Percentiles rank a stretch among this genome's conserved stretches.
phyloP scores from a whole-genome alignment of 495 filamentous ascomycete species.

The Lasiosphaeria miniovina region DNA sequence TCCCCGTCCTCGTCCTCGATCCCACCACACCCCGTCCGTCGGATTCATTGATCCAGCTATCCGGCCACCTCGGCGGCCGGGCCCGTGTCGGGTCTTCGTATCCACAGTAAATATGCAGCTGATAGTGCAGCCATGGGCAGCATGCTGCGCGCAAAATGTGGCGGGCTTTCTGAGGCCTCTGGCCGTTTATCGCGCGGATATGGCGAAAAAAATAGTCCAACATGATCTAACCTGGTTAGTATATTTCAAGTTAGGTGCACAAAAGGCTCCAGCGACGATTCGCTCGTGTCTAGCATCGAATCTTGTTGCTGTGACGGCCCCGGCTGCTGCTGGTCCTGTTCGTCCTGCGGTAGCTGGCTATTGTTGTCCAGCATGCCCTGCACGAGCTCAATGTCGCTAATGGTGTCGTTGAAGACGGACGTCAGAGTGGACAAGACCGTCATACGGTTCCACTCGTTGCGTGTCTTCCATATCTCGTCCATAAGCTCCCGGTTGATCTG shows the following conservation, averaged over 20 bases:
- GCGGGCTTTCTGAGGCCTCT: too few relatives aligned
- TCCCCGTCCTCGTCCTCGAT: too few relatives aligned
- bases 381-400: conserved; percentile 72
- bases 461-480: conserved; percentile 77
- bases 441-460: conserved; percentile 77
- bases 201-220: too few relatives aligned
- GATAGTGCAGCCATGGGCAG: too few relatives aligned
- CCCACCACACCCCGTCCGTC: too few relatives aligned
- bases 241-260: neutral
- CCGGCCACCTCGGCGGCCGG: too few relatives aligned
- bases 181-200: too few relatives aligned
- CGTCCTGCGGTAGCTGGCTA: conserved; percentile 3
- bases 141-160: too few relatives aligned
- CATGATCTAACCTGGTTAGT: too few relatives aligned
- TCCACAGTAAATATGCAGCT: too few relatives aligned
- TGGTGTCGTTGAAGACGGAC: conserved; percentile 73
- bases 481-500: conserved; percentile 88
- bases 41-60: too few relatives aligned
- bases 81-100: too few relatives aligned
- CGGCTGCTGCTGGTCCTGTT: conserved; percentile 6
- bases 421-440: conserved; percentile 59
- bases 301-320: neutral
- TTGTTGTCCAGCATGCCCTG: conserved; percentile 47
- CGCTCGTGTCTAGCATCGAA: neutral
- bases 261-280: neutral